Conservation (phyloP, 2,329 filamentous ascomycete species). For the Botrytis sinoallii region DNA sequence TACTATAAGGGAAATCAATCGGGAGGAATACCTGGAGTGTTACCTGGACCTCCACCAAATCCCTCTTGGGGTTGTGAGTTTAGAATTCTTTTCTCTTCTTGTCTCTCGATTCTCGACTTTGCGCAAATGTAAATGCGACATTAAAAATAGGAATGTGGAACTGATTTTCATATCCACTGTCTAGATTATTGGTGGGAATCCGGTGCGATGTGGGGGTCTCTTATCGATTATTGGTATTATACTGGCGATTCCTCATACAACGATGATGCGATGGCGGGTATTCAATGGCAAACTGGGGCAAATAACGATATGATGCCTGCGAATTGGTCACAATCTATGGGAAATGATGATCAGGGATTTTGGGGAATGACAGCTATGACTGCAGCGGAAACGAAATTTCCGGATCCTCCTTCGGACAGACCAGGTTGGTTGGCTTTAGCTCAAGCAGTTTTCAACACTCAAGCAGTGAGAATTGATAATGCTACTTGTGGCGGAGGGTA, state of each 20-base stretch:
- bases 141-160: neutral
- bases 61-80: constrained; percentile 36
- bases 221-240: constrained; percentile 62
- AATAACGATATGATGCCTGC: constrained; percentile 57
- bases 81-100: neutral
- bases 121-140: neutral
- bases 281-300: constrained; percentile 57
- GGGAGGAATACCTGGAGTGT: constrained; percentile 47
- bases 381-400: constrained; percentile 74
- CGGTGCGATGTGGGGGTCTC: constrained; percentile 57
- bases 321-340: constrained; percentile 41
- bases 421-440: constrained; percentile 76
- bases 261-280: constrained; percentile 49
- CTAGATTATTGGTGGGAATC: constrained; percentile 58
- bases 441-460: constrained; percentile 78
- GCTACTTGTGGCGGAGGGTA: constrained; percentile 62
- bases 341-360: constrained; percentile 53
- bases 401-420: constrained; percentile 58
- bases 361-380: constrained; percentile 82
- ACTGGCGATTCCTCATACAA: constrained; percentile 59
- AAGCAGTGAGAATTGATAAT: constrained; percentile 67
- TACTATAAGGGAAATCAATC: constrained; percentile 43
- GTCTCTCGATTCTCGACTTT: constrained; percentile 15
- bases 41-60: constrained; percentile 45
- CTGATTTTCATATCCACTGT: neutral